Evolutionary conservation across 805 yeast species (phyloP).

Genomic region (Jamesozyma gamospora): DNA sequence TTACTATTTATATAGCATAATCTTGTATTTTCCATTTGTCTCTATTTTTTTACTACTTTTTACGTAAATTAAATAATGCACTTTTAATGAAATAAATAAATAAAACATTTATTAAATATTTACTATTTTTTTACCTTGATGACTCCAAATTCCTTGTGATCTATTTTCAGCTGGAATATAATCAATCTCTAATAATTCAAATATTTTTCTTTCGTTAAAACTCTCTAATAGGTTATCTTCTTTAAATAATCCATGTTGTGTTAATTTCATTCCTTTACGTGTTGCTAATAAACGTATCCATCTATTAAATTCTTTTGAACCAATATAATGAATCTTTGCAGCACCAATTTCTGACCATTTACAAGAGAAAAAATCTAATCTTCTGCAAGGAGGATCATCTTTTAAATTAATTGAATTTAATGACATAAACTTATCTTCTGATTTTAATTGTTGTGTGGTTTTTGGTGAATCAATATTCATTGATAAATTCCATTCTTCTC

Average conservation of each 20-base stretch:
- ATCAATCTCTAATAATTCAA: constrained; percentile 16
- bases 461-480: neutral
- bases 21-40: neutral
- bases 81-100: constrained; percentile 3
- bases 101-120: neutral
- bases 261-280: constrained; percentile 20
- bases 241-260: constrained; percentile 26
- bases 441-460: constrained; percentile 2
- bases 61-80: constrained; percentile 1
- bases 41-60: neutral
- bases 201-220: constrained; percentile 19
- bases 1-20: neutral
- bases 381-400: constrained; percentile 16
- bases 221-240: constrained; percentile 17
- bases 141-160: constrained; percentile 7
- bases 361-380: constrained; percentile 26
- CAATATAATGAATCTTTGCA: constrained; percentile 25
- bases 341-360: constrained; percentile 28
- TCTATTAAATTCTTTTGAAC: constrained; percentile 26
- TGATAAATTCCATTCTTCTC: neutral
- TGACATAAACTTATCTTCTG: constrained; percentile 19
- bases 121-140: neutral
- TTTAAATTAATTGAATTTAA: constrained; percentile 5
- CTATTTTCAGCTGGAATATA: constrained; percentile 8
- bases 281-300: constrained; percentile 21